Evolutionary conservation across 2,329 filamentous ascomycete species (phyloP).

Genomic region (Canariomyces notabilis): DNA sequence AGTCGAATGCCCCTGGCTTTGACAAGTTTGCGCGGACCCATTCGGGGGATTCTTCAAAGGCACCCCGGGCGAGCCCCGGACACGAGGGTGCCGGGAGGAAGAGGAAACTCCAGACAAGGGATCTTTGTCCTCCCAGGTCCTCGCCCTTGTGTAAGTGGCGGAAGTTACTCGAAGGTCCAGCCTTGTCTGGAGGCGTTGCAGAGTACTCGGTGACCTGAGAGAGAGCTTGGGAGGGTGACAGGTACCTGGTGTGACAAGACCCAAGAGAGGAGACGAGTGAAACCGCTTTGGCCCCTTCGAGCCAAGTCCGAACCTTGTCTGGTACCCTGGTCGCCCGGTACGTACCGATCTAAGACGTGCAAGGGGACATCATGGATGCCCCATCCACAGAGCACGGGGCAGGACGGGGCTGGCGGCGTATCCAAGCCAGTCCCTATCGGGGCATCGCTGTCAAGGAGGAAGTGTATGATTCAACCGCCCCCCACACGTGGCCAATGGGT

Average conservation of each 20-base stretch:
- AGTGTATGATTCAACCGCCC: constrained; percentile 18
- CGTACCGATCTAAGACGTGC: constrained; percentile 7
- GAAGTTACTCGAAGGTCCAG: constrained; percentile 7
- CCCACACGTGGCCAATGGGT: constrained; percentile 18
- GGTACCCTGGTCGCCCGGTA: constrained; percentile 15
- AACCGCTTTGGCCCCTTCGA: constrained; percentile 27
- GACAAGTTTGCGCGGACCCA: constrained; percentile 5
- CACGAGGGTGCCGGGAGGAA: constrained; percentile 21
- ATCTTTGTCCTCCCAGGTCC: constrained; percentile 15
- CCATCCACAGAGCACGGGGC: constrained; percentile 16
- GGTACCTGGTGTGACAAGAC: constrained; percentile 21
- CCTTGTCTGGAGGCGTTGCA: constrained; percentile 3
- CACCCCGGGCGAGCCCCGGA: constrained; percentile 13
- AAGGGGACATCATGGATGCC: constrained; percentile 11
- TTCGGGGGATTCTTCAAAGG: constrained; percentile 12
- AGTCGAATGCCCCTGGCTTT: constrained; percentile 10
- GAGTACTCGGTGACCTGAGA: constrained; percentile 13
- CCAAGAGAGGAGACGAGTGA: constrained; percentile 23
- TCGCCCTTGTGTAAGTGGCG: constrained; percentile 1
- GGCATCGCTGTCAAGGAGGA: constrained; percentile 15
- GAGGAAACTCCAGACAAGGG: constrained; percentile 21
- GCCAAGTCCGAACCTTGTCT: constrained; percentile 12
- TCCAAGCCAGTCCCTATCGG: constrained; percentile 22
- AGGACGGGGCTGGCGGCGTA: constrained; percentile 16
- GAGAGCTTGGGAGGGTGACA: constrained; percentile 14